phyloP scores from a whole-genome alignment of 148 eudicot species.

The Rhododendron molle region DNA sequence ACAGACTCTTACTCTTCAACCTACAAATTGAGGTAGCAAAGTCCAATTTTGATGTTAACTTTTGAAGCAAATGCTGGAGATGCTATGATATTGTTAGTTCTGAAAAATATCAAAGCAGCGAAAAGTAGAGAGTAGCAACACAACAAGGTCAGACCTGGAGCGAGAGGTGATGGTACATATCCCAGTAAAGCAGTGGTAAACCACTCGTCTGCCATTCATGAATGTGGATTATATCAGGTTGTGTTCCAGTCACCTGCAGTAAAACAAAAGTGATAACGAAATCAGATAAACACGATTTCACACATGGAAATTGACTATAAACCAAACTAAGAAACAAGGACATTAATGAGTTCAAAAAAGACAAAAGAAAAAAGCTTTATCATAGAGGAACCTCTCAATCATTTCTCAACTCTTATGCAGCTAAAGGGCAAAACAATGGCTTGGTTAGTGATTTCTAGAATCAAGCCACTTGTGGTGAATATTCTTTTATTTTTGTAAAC shows the following conservation, averaged over 20 bases:
- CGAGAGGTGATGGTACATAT: slow-evolving; percentile 73
- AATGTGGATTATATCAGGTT: slow-evolving; percentile 85
- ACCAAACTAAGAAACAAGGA: background rate
- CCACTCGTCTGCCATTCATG: slow-evolving; percentile 93
- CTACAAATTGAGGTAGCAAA: background rate
- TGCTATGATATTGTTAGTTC: background rate
- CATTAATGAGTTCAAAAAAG: background rate
- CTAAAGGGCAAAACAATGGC: slow-evolving; percentile 2
- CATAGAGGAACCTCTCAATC: background rate
- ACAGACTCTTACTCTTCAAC: background rate
- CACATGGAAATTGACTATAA: background rate
- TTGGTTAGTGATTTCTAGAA: background rate
- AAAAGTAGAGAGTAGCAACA: background rate
- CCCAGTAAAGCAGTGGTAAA: slow-evolving; percentile 80
- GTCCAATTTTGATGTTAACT: background rate
- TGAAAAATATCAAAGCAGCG: background rate
- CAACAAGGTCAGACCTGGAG: slow-evolving; percentile 50
- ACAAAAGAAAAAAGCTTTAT: background rate
- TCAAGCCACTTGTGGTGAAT: background rate
- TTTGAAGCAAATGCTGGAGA: background rate
- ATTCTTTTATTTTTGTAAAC: background rate
- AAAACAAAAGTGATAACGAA: background rate
- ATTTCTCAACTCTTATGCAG: background rate
- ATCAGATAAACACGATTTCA: background rate
- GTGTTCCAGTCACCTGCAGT: slow-evolving; percentile 58